phyloP scores from a whole-genome alignment of 352 stramenopile genomes.

The Phytophthora uliginosa region DNA sequence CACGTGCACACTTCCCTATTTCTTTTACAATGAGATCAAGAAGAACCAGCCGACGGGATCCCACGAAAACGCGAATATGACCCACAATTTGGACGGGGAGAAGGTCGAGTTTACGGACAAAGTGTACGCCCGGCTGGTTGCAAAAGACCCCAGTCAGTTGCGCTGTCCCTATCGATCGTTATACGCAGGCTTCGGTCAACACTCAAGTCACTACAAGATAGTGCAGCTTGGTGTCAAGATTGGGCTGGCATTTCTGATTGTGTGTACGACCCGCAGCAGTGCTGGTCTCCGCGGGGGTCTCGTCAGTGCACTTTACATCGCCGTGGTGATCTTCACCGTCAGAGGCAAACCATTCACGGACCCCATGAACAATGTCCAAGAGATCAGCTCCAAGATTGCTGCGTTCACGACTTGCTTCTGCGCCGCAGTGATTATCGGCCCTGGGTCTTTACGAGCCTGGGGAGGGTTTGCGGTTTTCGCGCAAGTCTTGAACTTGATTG shows the following conservation, averaged over 20 bases:
- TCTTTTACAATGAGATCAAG: not conserved
- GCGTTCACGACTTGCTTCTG: constrained; percentile 39
- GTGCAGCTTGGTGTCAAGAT: constrained; percentile 2
- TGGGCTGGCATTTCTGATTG: constrained; percentile 2
- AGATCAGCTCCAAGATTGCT: constrained; percentile 45
- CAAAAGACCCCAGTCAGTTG: not conserved
- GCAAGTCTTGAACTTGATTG: constrained; percentile 42
- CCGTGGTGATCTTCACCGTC: constrained; percentile 35
- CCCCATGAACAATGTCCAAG: constrained; percentile 52
- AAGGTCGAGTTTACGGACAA: constrained; percentile 2
- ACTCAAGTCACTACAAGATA: constrained; percentile 1
- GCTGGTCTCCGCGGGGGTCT: constrained; percentile 1
- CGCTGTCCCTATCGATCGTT: not conserved
- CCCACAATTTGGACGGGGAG: not conserved
- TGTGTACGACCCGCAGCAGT: constrained; percentile 1
- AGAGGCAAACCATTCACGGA: constrained; percentile 47
- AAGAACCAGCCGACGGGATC: constrained; percentile 1
- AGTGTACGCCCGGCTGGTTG: not conserved
- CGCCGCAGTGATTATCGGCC: constrained; percentile 17
- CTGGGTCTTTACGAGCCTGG: constrained; percentile 21
- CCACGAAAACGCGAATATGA: not conserved
- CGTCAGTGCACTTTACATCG: constrained; percentile 27
- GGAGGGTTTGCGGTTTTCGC: constrained; percentile 38
- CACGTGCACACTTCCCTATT: not conserved
- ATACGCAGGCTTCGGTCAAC: constrained; percentile 3